Evolutionary conservation across 345 rosid species (phyloP), one percentile per base, ranked within the genome.

Genomic region (Citrus inodora): DNA sequence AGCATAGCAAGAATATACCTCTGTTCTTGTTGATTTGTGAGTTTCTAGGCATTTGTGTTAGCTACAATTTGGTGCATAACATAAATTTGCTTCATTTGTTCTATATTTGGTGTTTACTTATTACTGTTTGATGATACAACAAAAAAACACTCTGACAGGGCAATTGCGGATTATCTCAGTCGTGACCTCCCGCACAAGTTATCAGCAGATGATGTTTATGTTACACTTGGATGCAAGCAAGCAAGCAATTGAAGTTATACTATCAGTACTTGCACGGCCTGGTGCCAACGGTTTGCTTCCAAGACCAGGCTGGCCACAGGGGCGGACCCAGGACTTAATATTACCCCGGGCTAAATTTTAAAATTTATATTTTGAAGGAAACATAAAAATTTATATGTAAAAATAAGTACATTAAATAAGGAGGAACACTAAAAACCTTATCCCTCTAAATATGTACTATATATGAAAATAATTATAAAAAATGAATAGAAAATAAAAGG

Each of bases 271-370:
- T 21, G 88, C 87, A 40, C 78, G 83, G 51, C 94, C 94, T 59
- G 89, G 88, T 59, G 92, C 92, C 59, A 93, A 90, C 76, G 85
- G 91, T 35, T 78, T 93, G 80, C 87, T 91, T 67, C 95, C 95
- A 11, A 84, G 88, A 70, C 94, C 91, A 17, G 91, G 93, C 38
- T 93, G 40, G 74, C 89, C 96, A n/a, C n/a, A n/a, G n/a, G n/a
- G n/a, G n/a, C n/a, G n/a, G n/a, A n/a, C n/a, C n/a, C n/a, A n/a
- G n/a, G n/a, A n/a, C n/a, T n/a, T n/a, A n/a, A n/a, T n/a, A n/a
- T n/a, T n/a, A n/a, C n/a, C n/a, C n/a, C n/a, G n/a, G n/a, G n/a
- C n/a, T n/a, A n/a, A n/a, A n/a, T n/a, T n/a, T n/a, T n/a, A n/a
- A n/a, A n/a, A n/a, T n/a, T n/a, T n/a, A n/a, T n/a, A n/a, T n/a